Conservation (phyloP, 306 rosid genomes). For the Prunus kanzakura region DNA sequence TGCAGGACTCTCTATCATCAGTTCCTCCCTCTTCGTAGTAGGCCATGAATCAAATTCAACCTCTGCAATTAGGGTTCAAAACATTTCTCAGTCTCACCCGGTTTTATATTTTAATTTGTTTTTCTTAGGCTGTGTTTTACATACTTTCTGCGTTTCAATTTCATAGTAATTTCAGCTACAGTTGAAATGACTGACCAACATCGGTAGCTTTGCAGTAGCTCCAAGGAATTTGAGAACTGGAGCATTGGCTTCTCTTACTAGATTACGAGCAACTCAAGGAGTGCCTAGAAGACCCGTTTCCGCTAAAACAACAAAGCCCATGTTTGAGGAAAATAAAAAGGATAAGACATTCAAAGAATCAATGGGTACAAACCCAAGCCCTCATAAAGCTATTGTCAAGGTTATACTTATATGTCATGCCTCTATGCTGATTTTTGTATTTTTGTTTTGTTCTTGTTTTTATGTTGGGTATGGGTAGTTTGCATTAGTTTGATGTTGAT, state of each 20-base stretch:
- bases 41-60: slow-evolving; percentile 45
- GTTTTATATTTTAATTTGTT: slow-evolving; percentile 21
- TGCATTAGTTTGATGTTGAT: slow-evolving; percentile 18
- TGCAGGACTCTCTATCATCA: too few relatives aligned
- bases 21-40: too few relatives aligned
- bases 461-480: neutral
- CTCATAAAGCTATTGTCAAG: slow-evolving; percentile 36
- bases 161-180: neutral
- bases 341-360: slow-evolving; percentile 36
- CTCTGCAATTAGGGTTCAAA: slow-evolving; percentile 38
- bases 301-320: slow-evolving; percentile 32
- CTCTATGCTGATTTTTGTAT: neutral
- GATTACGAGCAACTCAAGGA: slow-evolving; percentile 35
- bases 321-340: slow-evolving; percentile 28
- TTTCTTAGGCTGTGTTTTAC: neutral
- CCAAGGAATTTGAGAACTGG: slow-evolving; percentile 42
- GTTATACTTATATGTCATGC: slow-evolving; percentile 16
- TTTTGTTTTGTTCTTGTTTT: neutral
- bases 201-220: slow-evolving; percentile 48
- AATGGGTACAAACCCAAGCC: neutral
- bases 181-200: slow-evolving; percentile 27
- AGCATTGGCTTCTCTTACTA: slow-evolving; percentile 27
- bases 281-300: slow-evolving; percentile 48
- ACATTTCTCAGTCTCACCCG: slow-evolving; percentile 35
- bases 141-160: neutral